A percentile compares a stretch with the other conserved stretches of the same genome.
These are phyloP conservation scores for Haplosporangium sp. DNA, from an alignment of 371 early-diverging fungal species.

Conservation along the genomic window DNA sequence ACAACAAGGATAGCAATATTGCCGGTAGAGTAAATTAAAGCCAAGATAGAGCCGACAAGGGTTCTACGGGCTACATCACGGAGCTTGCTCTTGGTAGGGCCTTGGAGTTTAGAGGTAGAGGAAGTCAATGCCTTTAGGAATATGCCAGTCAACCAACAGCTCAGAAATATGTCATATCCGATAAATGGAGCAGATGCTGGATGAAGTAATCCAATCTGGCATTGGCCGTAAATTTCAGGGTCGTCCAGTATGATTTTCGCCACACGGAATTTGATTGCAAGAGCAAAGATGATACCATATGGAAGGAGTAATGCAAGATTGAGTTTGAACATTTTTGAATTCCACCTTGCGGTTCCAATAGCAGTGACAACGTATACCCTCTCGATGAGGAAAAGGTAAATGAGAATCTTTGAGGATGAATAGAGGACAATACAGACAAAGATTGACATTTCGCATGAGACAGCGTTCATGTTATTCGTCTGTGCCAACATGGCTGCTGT, in stretches of 20 bases:
- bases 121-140: slow-evolving; percentile 61
- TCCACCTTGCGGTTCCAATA: slow-evolving; percentile 57
- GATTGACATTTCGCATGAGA: slow-evolving; percentile 62
- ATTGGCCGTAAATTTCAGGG: slow-evolving; percentile 53
- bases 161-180: slow-evolving; percentile 56
- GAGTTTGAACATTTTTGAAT: slow-evolving; percentile 57
- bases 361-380: slow-evolving; percentile 64
- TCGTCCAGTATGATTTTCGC: slow-evolving; percentile 25
- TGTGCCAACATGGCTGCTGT: slow-evolving; percentile 59
- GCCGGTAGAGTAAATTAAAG: slow-evolving; percentile 62
- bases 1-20: slow-evolving; percentile 61
- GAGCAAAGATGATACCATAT: slow-evolving; percentile 59
- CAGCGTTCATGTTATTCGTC: slow-evolving; percentile 62
- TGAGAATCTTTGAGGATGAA: slow-evolving; percentile 57
- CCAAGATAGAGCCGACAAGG: slow-evolving; percentile 62
- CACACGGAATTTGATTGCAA: slow-evolving; percentile 63
- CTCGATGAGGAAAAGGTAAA: slow-evolving; percentile 67
- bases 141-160: slow-evolving; percentile 58
- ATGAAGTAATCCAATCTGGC: slow-evolving; percentile 61
- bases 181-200: slow-evolving; percentile 61
- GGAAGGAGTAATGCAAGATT: slow-evolving; percentile 61
- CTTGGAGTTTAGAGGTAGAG: slow-evolving; percentile 49
- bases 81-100: slow-evolving; percentile 59
- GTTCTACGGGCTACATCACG: slow-evolving; percentile 64
- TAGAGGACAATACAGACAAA: slow-evolving; percentile 60